Conservation (phyloP, 1,284 basidiomycete genomes). For the Marasmius oreades region DNA sequence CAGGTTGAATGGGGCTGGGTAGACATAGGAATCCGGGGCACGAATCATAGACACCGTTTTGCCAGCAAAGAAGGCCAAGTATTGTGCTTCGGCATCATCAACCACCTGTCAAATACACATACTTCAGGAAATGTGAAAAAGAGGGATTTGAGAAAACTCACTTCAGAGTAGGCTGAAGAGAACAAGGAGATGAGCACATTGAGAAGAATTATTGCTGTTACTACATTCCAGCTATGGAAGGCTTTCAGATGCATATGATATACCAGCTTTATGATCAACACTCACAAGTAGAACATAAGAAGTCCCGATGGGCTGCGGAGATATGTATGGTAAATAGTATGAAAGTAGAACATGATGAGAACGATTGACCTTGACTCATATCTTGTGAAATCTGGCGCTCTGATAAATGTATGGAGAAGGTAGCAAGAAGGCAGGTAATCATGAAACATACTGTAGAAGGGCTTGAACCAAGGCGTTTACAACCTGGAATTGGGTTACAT, state of each 20-base stretch:
- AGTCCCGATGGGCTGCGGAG: slow-evolving; percentile 61
- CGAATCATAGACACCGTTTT: slow-evolving; percentile 83
- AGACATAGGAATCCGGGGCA: slow-evolving; percentile 77
- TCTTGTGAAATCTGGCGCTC: slow-evolving; percentile 78
- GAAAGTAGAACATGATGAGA: slow-evolving; percentile 7
- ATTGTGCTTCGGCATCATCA: slow-evolving; percentile 71
- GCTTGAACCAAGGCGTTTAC: slow-evolving; percentile 79
- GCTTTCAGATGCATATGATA: slow-evolving; percentile 2
- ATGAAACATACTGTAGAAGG: slow-evolving; percentile 61
- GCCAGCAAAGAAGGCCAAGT: slow-evolving; percentile 83
- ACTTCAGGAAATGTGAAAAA: not conserved
- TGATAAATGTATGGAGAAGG: too few species aligned
- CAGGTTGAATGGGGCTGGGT: slow-evolving; percentile 82
- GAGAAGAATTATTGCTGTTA: slow-evolving; percentile 84
- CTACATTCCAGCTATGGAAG: slow-evolving; percentile 72
- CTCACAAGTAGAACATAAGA: slow-evolving; percentile 78
- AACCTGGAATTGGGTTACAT: slow-evolving; percentile 38
- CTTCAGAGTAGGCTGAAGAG: slow-evolving; percentile 85
- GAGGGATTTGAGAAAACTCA: slow-evolving; percentile 43
- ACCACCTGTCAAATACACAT: slow-evolving; percentile 37
- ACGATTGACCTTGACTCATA: slow-evolving; percentile 47
- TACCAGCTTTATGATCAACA: slow-evolving; percentile 1
- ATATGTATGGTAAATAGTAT: slow-evolving; percentile 6
- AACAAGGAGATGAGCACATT: slow-evolving; percentile 96
- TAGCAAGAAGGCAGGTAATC: not conserved